A percentile compares a stretch with the other conserved stretches of the same genome.
These are phyloP conservation scores for Phytophthora sansomeana DNA, from an alignment of 352 stramenopile species.

Conservation along the genomic window DNA sequence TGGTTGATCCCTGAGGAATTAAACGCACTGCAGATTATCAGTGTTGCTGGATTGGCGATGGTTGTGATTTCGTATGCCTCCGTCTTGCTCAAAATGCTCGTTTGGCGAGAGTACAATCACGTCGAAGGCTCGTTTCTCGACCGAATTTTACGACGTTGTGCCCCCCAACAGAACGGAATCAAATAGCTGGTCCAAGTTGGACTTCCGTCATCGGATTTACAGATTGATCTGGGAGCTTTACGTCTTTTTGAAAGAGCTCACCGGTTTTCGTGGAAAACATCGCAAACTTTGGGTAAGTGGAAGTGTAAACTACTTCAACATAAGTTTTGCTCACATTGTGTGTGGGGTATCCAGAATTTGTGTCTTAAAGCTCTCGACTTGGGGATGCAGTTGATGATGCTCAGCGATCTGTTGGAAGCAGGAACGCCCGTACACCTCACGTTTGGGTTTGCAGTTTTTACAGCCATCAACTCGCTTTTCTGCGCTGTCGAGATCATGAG, in stretches of 20 bases:
- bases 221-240: slow-evolving; percentile 28
- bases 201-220: slow-evolving; percentile 1
- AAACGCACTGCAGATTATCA: slow-evolving; percentile 11
- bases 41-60: slow-evolving; percentile 17
- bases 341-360: slow-evolving; percentile 47
- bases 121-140: slow-evolving; percentile 14
- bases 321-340: background rate
- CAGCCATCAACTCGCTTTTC: slow-evolving; percentile 34
- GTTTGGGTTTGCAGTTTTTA: slow-evolving; percentile 28
- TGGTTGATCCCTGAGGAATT: slow-evolving; percentile 43
- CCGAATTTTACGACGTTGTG: slow-evolving; percentile 7
- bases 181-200: slow-evolving; percentile 5
- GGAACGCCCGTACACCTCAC: slow-evolving; percentile 33
- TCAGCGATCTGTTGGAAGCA: slow-evolving; percentile 38
- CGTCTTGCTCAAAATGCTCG: slow-evolving; percentile 37
- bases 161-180: slow-evolving; percentile 1
- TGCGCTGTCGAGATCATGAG: slow-evolving; percentile 35
- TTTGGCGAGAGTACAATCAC: slow-evolving; percentile 28
- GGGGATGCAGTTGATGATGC: slow-evolving; percentile 33
- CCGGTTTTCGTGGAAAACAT: slow-evolving; percentile 34
- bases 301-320: background rate
- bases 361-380: slow-evolving; percentile 45
- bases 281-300: slow-evolving; percentile 48
- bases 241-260: slow-evolving; percentile 33
- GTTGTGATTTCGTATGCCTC: slow-evolving; percentile 16